Evolutionary conservation across 257 asterid species (phyloP).

Genomic region (Verbascum thapsus): DNA sequence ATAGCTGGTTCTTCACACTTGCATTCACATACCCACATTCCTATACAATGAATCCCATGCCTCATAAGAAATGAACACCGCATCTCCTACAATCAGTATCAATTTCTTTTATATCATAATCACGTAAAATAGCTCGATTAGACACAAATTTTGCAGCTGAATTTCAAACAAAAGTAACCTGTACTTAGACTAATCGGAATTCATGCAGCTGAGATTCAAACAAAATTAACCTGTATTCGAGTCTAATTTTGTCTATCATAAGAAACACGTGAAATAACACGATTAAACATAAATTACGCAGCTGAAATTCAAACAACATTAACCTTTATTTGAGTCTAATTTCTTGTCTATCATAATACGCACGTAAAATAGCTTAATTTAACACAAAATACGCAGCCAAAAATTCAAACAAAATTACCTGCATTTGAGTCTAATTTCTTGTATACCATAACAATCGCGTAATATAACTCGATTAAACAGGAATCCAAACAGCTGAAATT

Average conservation of each 20-base stretch:
- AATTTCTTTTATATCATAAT: slow-evolving; percentile 8
- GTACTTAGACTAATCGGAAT: background rate
- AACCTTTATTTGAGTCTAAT: too few relatives aligned
- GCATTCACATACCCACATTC: slow-evolving; percentile 91
- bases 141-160: background rate
- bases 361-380: too few relatives aligned
- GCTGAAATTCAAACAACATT: too few relatives aligned
- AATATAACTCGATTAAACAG: background rate
- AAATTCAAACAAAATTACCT: slow-evolving; percentile 33
- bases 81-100: slow-evolving; percentile 36
- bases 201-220: too few relatives aligned
- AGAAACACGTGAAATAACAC: too few relatives aligned
- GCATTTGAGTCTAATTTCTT: slow-evolving; percentile 30
- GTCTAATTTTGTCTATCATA: too few relatives aligned
- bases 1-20: slow-evolving; percentile 50
- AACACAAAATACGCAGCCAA: too few relatives aligned
- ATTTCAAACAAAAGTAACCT: slow-evolving; percentile 25
- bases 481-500: slow-evolving; percentile 16
- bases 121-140: background rate
- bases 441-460: background rate
- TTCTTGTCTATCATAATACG: too few relatives aligned
- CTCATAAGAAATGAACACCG: slow-evolving; percentile 62
- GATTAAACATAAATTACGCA: too few relatives aligned
- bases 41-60: slow-evolving; percentile 59
- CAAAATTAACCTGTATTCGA: too few relatives aligned